These are phyloP conservation scores for Chrysoporthe puriensis DNA, from an alignment of 2,329 filamentous ascomycete species.

Conservation along the genomic window DNA sequence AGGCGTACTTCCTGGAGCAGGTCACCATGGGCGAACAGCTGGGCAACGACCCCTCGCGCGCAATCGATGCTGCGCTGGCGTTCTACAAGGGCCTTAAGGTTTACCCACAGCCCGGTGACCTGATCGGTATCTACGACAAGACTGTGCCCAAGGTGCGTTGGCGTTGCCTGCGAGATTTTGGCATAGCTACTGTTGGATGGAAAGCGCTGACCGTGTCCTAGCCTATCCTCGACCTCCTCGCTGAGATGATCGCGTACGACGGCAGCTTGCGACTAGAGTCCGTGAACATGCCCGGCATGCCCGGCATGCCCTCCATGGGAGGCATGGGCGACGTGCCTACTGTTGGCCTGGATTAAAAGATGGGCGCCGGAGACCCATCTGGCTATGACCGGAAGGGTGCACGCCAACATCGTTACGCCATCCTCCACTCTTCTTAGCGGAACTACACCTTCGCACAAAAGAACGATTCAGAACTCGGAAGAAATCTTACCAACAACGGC, in stretches of 20 bases:
- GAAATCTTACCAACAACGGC: neutral
- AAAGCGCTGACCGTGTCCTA: constrained; percentile 39
- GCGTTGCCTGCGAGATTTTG: neutral
- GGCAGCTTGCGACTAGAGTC: constrained; percentile 66
- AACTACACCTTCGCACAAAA: neutral
- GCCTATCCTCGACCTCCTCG: constrained; percentile 92
- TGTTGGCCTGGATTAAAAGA: constrained; percentile 57
- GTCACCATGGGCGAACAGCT: constrained; percentile 86
- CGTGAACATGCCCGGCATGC: constrained; percentile 37
- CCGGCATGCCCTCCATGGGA: constrained; percentile 42
- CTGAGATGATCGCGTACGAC: constrained; percentile 97
- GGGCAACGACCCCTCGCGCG: constrained; percentile 73
- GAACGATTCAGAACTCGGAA: neutral
- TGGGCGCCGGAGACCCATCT: neutral
- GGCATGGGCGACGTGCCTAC: constrained; percentile 53
- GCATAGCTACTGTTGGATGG: neutral
- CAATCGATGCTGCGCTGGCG: constrained; percentile 83
- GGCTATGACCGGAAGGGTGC: constrained; percentile 8
- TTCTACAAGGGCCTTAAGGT: constrained; percentile 99
- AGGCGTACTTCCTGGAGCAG: constrained; percentile 95
- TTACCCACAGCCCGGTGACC: constrained; percentile 88
- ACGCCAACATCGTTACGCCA: neutral
- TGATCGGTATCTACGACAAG: constrained; percentile 98
- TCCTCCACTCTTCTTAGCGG: constrained; percentile 18
- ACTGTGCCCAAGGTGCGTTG: constrained; percentile 83